Evolutionary conservation across 768 basidiomycete species (phyloP), one percentile per base, ranked within the genome.

Genomic region (Russula griseocarnosa): DNA sequence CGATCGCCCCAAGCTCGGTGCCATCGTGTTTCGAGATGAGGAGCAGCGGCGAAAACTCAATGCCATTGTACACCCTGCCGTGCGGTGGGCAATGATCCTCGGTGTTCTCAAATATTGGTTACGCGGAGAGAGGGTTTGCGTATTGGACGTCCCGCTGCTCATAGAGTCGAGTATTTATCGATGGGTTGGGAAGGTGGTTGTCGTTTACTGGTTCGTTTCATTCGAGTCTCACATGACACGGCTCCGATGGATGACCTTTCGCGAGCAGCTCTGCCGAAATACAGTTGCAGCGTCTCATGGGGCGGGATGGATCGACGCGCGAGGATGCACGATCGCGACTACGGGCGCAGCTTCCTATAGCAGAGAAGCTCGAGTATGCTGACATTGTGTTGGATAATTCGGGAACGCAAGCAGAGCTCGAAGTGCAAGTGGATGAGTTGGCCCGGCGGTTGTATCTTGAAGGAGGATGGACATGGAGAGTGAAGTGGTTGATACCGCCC

Each of bases 321-420:
- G 79, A 83, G 34, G 90, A 88, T 28, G 97, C 96, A 0, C 75
- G 79, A 36, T 75, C 89, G 0, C 85, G 97, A 7, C 81, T 98
- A 22, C 78, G 82, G 26, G 83, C 95, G 0, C 96, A 98, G 74
- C 75, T 94, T 54, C 82, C 93, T 0, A 88, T 97, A 50, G 71
- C 82, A 0, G 78, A 85, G 40, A 99, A 98, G 73, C 77, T 94
- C 5, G 70, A 77, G n/a, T 94, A 91, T 66, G 95, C 94, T 4
- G 92, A 95, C 71, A 72, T 84, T 57, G 85, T 97, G 55, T 72
- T 98, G 36, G 94, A 98, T 76, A 98, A 98, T 73, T 92, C 91
- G 7, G 92, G 93, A 1, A 79, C 87, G 0, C 76, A 78, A 9
- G 73, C 80, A 40, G 92, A 94, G 62, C 78, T 98, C 11, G 79